A percentile compares a stretch with the other conserved stretches of the same genome.
These are phyloP conservation scores for Hydrangea macrophylla DNA, from an alignment of 148 eudicot species.

Conservation along the genomic window DNA sequence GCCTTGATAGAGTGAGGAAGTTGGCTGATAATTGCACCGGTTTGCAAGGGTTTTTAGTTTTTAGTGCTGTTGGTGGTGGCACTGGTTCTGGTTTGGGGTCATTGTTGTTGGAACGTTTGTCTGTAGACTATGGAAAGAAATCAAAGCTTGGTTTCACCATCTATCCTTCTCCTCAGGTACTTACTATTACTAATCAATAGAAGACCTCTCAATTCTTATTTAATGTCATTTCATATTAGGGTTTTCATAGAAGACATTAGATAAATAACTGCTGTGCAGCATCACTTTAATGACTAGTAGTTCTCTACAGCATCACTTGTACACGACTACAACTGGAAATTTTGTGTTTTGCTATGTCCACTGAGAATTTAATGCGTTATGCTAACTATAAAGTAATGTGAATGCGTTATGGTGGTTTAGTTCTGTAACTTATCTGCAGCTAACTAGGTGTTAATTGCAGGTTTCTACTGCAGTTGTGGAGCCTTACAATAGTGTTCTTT, in stretches of 20 bases:
- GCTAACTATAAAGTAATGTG: not conserved
- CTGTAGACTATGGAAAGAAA: conserved; percentile 60
- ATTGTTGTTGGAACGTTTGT: conserved; percentile 50
- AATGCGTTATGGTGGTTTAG: no score
- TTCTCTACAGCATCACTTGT: not conserved
- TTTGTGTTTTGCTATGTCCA: not conserved
- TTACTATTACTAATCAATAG: not conserved
- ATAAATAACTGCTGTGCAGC: not conserved
- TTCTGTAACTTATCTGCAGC: not conserved
- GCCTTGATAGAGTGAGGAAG: conserved; percentile 55
- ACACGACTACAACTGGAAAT: not conserved
- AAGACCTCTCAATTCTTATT: conserved; percentile 1
- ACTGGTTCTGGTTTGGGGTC: conserved; percentile 65
- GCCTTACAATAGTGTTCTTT: conserved; percentile 67
- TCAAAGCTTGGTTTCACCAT: conserved; percentile 64
- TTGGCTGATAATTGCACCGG: conserved; percentile 60
- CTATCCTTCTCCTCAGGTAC: conserved; percentile 71
- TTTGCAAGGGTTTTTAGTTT: conserved; percentile 56
- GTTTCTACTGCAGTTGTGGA: conserved; percentile 72
- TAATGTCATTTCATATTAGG: not conserved
- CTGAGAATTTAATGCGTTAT: no score
- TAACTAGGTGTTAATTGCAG: conserved; percentile 29
- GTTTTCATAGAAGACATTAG: no score
- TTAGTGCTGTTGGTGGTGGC: conserved; percentile 63
- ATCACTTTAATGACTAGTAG: not conserved